Conservation (phyloP, 371 early-diverging fungal genomes). For the Catenaria anguillulae region DNA sequence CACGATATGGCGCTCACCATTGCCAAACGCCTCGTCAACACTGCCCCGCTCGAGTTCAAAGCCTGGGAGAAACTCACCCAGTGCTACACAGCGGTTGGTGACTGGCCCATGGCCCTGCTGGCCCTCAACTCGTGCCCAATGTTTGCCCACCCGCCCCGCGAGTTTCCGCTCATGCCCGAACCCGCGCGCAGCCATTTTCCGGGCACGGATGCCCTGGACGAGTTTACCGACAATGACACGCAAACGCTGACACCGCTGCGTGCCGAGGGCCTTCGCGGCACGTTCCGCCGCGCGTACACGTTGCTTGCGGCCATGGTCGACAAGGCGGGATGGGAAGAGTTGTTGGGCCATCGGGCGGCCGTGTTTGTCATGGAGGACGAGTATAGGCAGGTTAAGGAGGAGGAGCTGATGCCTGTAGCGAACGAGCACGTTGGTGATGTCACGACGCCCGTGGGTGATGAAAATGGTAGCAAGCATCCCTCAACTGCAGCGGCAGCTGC, state of each 20-base stretch:
- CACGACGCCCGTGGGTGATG: neutral
- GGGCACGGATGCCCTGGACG: conserved; percentile 45
- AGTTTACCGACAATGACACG: conserved; percentile 54
- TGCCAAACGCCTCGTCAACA: conserved; percentile 80
- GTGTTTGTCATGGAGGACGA: conserved; percentile 98
- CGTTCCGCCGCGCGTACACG: conserved; percentile 73
- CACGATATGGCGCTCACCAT: conserved; percentile 62
- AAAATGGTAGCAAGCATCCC: no score
- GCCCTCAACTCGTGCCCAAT: conserved; percentile 93
- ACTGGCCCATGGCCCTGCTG: conserved; percentile 75
- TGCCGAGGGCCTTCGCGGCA: conserved; percentile 74
- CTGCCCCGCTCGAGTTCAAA: conserved; percentile 84
- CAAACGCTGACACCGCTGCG: conserved; percentile 33
- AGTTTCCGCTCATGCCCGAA: conserved; percentile 80
- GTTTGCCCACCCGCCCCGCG: conserved; percentile 82
- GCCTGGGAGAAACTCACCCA: conserved; percentile 89
- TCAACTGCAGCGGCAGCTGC: no score
- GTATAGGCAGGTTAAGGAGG: conserved; percentile 62
- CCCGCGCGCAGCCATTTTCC: conserved; percentile 67
- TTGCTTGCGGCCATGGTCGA: conserved; percentile 60
- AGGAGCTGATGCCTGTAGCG: conserved; percentile 17
- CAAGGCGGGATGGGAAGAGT: conserved; percentile 87
- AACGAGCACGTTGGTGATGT: neutral
- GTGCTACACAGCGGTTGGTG: conserved; percentile 68
- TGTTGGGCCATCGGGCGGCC: conserved; percentile 60